phyloP scores from a whole-genome alignment of 805 yeast species.

The Cephaloascus fragrans region DNA sequence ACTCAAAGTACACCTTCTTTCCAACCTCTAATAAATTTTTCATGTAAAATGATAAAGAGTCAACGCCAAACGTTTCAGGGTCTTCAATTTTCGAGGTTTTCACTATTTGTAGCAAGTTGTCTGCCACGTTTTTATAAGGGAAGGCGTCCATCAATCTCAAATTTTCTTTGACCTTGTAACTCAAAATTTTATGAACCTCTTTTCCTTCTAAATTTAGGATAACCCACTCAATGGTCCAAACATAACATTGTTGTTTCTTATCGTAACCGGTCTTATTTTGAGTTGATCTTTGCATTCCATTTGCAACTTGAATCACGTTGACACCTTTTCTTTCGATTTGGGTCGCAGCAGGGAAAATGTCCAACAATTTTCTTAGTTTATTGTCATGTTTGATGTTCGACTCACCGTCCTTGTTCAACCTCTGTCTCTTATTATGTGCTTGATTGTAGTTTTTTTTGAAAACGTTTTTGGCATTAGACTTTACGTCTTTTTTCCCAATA shows the following conservation, averaged over 20 bases:
- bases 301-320: constrained; percentile 49
- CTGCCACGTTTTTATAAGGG: constrained; percentile 25
- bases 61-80: background rate
- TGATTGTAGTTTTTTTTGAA: constrained; percentile 17
- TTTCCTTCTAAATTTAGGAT: constrained; percentile 21
- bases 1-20: constrained; percentile 20
- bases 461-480: constrained; percentile 28
- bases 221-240: constrained; percentile 79
- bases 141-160: constrained; percentile 23
- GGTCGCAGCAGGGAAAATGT: constrained; percentile 15
- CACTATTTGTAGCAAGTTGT: constrained; percentile 23
- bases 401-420: constrained; percentile 5
- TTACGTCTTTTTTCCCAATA: constrained; percentile 46
- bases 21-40: constrained; percentile 1
- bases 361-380: background rate
- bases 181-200: constrained; percentile 10
- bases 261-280: constrained; percentile 67
- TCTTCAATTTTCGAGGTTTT: constrained; percentile 7
- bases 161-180: constrained; percentile 31
- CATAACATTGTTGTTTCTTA: constrained; percentile 44
- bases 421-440: constrained; percentile 11
- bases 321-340: constrained; percentile 52
- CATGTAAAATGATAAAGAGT: constrained; percentile 1
- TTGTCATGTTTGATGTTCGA: background rate
- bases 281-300: constrained; percentile 62